Evolutionary conservation across 2,329 filamentous ascomycete genomes (phyloP), one percentile per base, ranked within the genome.

Genomic region (Aureobasidium mangrovei): DNA sequence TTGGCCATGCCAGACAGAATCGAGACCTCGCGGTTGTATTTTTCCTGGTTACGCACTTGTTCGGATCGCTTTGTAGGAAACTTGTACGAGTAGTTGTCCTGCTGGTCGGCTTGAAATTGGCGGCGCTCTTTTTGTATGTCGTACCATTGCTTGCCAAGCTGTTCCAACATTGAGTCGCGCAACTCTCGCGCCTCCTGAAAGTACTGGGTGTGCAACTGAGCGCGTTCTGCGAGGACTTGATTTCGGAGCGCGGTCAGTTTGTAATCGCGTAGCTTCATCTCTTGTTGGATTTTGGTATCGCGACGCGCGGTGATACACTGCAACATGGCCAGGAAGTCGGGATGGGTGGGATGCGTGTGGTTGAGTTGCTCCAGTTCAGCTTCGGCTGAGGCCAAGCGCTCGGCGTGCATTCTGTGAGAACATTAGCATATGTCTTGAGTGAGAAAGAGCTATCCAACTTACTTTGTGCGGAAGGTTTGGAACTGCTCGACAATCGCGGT

Each of bases 11-110:
- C 91, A 4, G 91, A 85, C 55, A 98, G 74, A 29, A 96, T 82
- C 0, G 91, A 95, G 4, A 98, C 91, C 68, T 98, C 93, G 60
- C 86, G 87, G 68, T 95, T 97, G 73, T 97, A 97, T 44, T 91
- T 86, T 47, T 90, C 80, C 62, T 95, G 91, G 59, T 96, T 87
- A 58, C 82, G 79, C 57, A 95, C 80, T 64, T 91, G 88, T 63
- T 91, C 85, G 29, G 84, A 80, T 58, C 84, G 82, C 59, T 85
- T 84, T 48, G 84, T 81, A 6, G 89, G 87, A 65, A 94, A 94
- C 53, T 85, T 82, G 61, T 94, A 81, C 55, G 85, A 84, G 66
- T 87, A 95, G 62, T 93, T 88, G 39, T 87, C 83, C 60, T 91
- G 82, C 60, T 91, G 81, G 57, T 86, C 84, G 63, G 88, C 85